Evolutionary conservation across 306 rosid genomes (phyloP).

Genomic region (Gynostemma pentaphyllum): DNA sequence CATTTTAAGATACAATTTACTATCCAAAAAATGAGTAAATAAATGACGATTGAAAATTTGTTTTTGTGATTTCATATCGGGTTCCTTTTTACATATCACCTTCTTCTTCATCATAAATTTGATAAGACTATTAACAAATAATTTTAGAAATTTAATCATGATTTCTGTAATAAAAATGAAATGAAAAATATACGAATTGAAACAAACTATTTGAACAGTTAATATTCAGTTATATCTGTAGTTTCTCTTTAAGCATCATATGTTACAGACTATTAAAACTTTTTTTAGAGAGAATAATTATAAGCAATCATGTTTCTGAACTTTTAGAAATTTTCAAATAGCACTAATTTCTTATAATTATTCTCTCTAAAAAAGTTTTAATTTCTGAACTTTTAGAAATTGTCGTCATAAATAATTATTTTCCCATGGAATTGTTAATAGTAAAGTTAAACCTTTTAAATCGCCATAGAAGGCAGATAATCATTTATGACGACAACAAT

Average conservation of each 20-base stretch:
- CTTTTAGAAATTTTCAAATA: background rate
- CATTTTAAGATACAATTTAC: background rate
- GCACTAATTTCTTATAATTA: background rate
- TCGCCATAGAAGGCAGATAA: background rate
- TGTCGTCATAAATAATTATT: too few relatives aligned
- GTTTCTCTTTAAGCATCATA: too few relatives aligned
- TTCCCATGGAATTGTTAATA: too few relatives aligned
- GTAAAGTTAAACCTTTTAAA: background rate
- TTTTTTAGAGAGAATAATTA: background rate
- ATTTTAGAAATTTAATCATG: background rate
- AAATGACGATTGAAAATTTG: background rate
- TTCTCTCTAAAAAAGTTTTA: background rate
- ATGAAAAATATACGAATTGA: background rate
- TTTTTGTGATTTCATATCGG: background rate
- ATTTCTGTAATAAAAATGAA: background rate
- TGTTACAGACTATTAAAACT: too few relatives aligned
- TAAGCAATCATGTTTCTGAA: slow-evolving; percentile 1
- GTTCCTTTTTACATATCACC: background rate
- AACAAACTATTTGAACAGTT: background rate
- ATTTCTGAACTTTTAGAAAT: too few relatives aligned
- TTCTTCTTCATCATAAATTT: background rate
- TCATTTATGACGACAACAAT: background rate
- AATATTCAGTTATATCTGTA: too few relatives aligned
- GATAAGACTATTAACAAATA: background rate
- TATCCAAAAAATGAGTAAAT: background rate